These are phyloP conservation scores for Suhomyces xylopsoci DNA, from an alignment of 805 yeast species.

Conservation along the genomic window DNA sequence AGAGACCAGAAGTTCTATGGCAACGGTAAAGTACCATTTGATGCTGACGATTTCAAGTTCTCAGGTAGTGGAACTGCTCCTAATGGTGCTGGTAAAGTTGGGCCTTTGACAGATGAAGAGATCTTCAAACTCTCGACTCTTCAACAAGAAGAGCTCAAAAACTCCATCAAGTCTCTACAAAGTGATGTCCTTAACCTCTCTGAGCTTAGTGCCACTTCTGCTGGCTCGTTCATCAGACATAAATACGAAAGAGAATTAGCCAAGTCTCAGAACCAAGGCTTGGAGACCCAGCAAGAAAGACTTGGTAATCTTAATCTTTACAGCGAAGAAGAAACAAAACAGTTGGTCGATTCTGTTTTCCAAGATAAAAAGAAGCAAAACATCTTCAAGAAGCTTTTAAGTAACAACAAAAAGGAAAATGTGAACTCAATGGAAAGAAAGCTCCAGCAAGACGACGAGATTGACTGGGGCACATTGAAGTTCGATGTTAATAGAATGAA, in stretches of 20 bases:
- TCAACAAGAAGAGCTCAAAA: conserved; percentile 37
- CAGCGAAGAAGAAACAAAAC: conserved; percentile 16
- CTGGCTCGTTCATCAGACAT: conserved; percentile 80
- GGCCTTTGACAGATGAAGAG: conserved; percentile 25
- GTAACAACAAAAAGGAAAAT: conserved; percentile 22
- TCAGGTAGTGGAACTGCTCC: conserved; percentile 17
- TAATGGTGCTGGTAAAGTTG: conserved; percentile 9
- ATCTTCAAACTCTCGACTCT: conserved; percentile 25
- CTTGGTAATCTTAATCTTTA: conserved; percentile 20
- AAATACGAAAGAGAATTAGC: conserved; percentile 43
- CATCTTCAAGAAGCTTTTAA: conserved; percentile 43
- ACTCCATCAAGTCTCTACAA: conserved; percentile 41
- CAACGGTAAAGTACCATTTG: conserved; percentile 24
- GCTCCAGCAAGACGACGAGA: conserved; percentile 28
- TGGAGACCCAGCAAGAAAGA: conserved; percentile 19
- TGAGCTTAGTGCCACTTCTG: conserved; percentile 85
- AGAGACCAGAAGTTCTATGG: background rate
- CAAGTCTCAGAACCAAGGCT: conserved; percentile 1
- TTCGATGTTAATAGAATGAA: conserved; percentile 39
- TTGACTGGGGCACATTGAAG: conserved; percentile 40
- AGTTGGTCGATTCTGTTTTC: conserved; percentile 39
- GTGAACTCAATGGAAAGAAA: conserved; percentile 34
- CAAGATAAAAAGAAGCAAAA: conserved; percentile 43
- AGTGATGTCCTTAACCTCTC: conserved; percentile 50
- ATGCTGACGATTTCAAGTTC: conserved; percentile 36